Percentiles rank a stretch among this genome's conserved stretches.
phyloP scores from a whole-genome alignment of 495 filamentous ascomycete genomes.

The Neurospora sp. region DNA sequence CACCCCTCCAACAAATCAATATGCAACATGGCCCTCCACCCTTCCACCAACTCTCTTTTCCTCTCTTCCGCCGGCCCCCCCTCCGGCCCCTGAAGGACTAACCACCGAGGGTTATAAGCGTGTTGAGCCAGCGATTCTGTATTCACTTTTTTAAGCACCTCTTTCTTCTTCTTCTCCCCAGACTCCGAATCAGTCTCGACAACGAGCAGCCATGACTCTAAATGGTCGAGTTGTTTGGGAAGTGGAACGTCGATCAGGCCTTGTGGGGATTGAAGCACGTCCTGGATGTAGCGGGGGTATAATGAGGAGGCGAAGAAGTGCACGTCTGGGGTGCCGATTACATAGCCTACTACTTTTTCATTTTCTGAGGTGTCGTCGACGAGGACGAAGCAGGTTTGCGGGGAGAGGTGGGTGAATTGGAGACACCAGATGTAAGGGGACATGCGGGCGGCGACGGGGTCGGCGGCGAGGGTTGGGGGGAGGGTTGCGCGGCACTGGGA shows the following conservation, averaged over 20 bases:
- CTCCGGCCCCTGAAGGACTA: conserved; percentile 20
- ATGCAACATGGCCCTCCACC: conserved; percentile 31
- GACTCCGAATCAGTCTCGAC: too few relatives aligned
- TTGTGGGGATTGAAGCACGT: conserved; percentile 15
- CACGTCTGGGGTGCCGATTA: conserved; percentile 29
- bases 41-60: conserved; percentile 18
- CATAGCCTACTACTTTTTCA: conserved; percentile 25
- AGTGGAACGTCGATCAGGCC: conserved; percentile 10
- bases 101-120: conserved; percentile 24
- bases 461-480: conserved; percentile 21
- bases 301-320: conserved; percentile 11
- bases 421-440: conserved; percentile 37
- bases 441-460: conserved; percentile 13
- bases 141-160: conserved; percentile 9
- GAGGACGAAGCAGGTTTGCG: conserved; percentile 26
- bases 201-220: not conserved
- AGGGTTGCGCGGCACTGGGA: conserved; percentile 31
- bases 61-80: not conserved
- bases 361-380: conserved; percentile 21
- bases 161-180: not conserved
- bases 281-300: conserved; percentile 22
- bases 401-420: conserved; percentile 30
- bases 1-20: conserved; percentile 28
- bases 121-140: conserved; percentile 18
- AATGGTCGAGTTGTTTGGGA: conserved; percentile 7